Base-by-base conservation (phyloP, 305 asterid species). In the Fraxinus dipetala region DNA sequence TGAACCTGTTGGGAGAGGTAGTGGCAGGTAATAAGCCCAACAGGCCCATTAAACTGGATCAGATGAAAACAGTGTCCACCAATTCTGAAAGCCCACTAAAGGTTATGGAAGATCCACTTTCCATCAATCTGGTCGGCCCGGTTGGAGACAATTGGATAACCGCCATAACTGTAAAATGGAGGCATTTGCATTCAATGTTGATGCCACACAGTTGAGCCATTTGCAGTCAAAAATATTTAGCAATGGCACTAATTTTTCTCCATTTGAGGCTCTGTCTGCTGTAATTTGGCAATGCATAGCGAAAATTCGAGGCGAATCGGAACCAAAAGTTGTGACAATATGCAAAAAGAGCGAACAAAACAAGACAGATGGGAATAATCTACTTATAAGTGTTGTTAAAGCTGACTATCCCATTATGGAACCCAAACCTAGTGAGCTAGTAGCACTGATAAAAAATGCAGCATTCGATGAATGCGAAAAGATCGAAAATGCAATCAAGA, bases 91-190 rank as follows among this genome's bases (percentile, higher is more conserved):
- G 65, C 82, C 87, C 36, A n/a, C 34, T 81, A 24, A 84, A 80
- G 24, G 31, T 7, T 0, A 22, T 2, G 6, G 82, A 84, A 72
- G 89, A 85, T 51, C 96, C 97, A 2, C 79, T 91, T 75, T 91
- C 97, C 43, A 38, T 92, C 48, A 91, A 89, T 77, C 87, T 92
- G 89, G 93, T 91, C 6, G 90, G 65, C 86, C 92, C 95, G 6
- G 96, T 89, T 43, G 98, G 92, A 51, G 97, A 95, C 70, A 88
- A 88, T 74, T 95, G 99, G 99, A 85, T 84, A 6, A 5, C 84
- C 26, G 74, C 61, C 40, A 38, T 6, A 80, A 82, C 45, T 82
- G 85, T 82, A 89, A 89, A 30, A 87, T 92, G 91, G 91, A 83
- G 43, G 34, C 91, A 0, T 86, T 92, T 76, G 90, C 95, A 2